Conservation (phyloP, 2,329 filamentous ascomycete species). For the Colletotrichum horii region DNA sequence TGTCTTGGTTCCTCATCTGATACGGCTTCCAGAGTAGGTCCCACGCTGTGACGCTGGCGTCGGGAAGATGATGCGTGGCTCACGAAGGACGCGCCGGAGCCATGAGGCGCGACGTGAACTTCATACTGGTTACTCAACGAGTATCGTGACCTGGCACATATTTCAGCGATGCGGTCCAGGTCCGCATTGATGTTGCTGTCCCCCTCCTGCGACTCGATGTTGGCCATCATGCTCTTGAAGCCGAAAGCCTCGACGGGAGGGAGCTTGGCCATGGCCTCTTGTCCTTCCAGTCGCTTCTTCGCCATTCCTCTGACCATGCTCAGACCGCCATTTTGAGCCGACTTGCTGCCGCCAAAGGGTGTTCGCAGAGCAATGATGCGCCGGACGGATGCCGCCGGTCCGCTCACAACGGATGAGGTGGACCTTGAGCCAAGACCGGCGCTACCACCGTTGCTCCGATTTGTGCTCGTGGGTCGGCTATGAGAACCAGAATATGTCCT, state of each 20-base stretch:
- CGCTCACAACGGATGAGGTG: slow-evolving; percentile 9
- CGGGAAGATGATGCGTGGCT: slow-evolving; percentile 31
- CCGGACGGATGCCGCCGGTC: slow-evolving; percentile 23
- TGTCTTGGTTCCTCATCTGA: slow-evolving; percentile 60
- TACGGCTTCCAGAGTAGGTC: slow-evolving; percentile 63
- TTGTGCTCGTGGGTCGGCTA: slow-evolving; percentile 34
- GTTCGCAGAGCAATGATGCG: slow-evolving; percentile 23
- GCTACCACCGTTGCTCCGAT: slow-evolving; percentile 22
- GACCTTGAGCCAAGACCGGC: neutral
- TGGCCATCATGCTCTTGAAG: slow-evolving; percentile 68
- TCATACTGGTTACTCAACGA: slow-evolving; percentile 72
- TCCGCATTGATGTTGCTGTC: slow-evolving; percentile 59
- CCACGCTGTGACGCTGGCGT: slow-evolving; percentile 37
- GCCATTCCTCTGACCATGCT: slow-evolving; percentile 50
- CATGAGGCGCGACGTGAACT: slow-evolving; percentile 67
- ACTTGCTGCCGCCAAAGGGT: slow-evolving; percentile 34
- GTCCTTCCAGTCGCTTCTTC: slow-evolving; percentile 35
- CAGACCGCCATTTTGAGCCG: slow-evolving; percentile 43
- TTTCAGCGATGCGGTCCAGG: slow-evolving; percentile 69
- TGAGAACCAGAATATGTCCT: slow-evolving; percentile 63
- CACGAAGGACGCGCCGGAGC: slow-evolving; percentile 57
- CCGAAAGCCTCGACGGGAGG: slow-evolving; percentile 68
- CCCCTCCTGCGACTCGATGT: slow-evolving; percentile 50
- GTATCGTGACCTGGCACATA: slow-evolving; percentile 69
- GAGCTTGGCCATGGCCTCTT: slow-evolving; percentile 47